Conservation (phyloP, 1,284 basidiomycete genomes). For the Chalciporus sp. region DNA sequence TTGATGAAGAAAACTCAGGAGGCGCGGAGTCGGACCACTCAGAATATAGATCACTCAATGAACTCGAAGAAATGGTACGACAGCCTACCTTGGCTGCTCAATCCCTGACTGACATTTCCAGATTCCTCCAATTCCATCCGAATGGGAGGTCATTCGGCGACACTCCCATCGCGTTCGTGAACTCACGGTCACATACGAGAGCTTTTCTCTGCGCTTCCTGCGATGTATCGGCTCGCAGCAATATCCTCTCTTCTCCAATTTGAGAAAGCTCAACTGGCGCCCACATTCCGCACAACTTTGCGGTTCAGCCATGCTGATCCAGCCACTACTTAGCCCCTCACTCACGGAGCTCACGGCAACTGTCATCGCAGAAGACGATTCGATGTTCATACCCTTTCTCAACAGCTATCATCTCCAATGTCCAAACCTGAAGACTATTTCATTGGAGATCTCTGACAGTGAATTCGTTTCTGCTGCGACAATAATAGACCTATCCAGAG, state of each 20-base stretch:
- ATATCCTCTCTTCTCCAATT: slow-evolving; percentile 11
- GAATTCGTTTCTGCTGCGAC: background rate
- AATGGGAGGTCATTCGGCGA: slow-evolving; percentile 9
- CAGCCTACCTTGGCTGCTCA: too few relatives aligned
- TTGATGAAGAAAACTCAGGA: too few relatives aligned
- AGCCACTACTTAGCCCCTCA: slow-evolving; percentile 16
- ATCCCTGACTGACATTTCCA: too few relatives aligned
- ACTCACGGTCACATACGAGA: slow-evolving; percentile 8
- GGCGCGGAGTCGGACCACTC: too few relatives aligned
- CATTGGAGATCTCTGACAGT: background rate
- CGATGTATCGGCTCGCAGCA: slow-evolving; percentile 8
- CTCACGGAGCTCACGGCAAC: slow-evolving; percentile 9
- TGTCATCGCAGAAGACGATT: slow-evolving; percentile 12
- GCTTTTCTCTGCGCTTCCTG: slow-evolving; percentile 12
- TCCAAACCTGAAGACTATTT: slow-evolving; percentile 7
- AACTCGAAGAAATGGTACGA: slow-evolving; percentile 2
- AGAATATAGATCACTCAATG: too few relatives aligned
- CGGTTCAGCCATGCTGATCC: slow-evolving; percentile 6
- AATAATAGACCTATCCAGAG: slow-evolving; percentile 7
- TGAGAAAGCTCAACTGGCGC: slow-evolving; percentile 12
- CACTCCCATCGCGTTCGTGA: slow-evolving; percentile 17
- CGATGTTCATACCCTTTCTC: slow-evolving; percentile 14
- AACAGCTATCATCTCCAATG: slow-evolving; percentile 8
- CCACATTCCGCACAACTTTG: too few relatives aligned
- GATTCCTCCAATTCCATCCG: slow-evolving; percentile 14